phyloP scores from a whole-genome alignment of 1,139 yeast genomes.

The Nakaseomyces uthaithaninus region DNA sequence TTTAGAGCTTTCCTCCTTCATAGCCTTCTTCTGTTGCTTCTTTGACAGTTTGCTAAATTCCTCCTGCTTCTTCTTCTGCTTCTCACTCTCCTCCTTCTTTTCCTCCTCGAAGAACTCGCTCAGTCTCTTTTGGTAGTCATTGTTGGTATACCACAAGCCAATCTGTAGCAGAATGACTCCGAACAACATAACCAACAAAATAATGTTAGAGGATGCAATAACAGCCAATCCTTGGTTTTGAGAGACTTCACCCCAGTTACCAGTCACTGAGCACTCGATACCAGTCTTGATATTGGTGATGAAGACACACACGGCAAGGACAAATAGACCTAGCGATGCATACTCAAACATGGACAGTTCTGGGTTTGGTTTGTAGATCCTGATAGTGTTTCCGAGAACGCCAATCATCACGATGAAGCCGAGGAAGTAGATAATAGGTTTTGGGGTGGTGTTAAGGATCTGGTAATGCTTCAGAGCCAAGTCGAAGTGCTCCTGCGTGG shows the following conservation, averaged over 20 bases:
- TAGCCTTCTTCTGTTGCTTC: constrained; percentile 2
- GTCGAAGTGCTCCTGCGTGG: constrained; percentile 47
- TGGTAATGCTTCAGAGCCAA: constrained; percentile 66
- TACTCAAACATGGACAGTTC: constrained; percentile 86
- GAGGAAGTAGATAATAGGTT: constrained; percentile 51
- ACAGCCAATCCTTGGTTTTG: constrained; percentile 80
- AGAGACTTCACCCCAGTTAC: constrained; percentile 92
- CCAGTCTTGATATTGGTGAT: constrained; percentile 84
- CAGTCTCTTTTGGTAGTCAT: constrained; percentile 57
- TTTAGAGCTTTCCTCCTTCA: not conserved
- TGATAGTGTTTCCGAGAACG: constrained; percentile 62
- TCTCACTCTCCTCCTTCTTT: constrained; percentile 26
- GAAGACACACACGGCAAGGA: constrained; percentile 68
- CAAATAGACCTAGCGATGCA: constrained; percentile 64
- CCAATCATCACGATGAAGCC: constrained; percentile 43
- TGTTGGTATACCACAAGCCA: constrained; percentile 84
- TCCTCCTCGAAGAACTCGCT: constrained; percentile 42
- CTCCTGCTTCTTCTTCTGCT: constrained; percentile 8
- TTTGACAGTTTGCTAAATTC: constrained; percentile 5
- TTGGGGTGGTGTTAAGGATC: constrained; percentile 45
- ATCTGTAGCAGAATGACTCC: constrained; percentile 80
- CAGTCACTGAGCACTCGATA: constrained; percentile 54
- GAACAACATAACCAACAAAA: constrained; percentile 58
- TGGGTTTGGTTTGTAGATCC: constrained; percentile 76
- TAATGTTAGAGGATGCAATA: constrained; percentile 80